These are phyloP conservation scores for Coemansia sp. DNA, from an alignment of 192 early-diverging fungal genomes.

Conservation along the genomic window DNA sequence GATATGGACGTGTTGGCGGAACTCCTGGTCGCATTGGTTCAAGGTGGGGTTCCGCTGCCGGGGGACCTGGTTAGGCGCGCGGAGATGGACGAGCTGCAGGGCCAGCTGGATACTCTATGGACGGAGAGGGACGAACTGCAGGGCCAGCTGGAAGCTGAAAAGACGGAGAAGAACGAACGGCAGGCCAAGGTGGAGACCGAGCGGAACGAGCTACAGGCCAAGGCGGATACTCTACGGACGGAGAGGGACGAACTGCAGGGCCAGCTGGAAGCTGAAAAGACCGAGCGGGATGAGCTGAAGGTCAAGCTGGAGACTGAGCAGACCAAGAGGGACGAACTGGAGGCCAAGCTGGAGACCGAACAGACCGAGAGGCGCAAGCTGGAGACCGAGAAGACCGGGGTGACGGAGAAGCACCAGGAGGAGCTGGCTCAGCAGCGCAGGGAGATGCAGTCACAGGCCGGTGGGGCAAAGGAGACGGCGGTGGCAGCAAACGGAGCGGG, in stretches of 20 bases:
- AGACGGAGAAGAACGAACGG: not conserved
- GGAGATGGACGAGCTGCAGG: not conserved
- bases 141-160: constrained; percentile 1
- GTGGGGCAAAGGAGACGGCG: not conserved
- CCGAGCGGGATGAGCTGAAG: not conserved
- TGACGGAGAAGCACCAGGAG: too few relatives aligned
- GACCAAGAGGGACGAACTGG: not conserved
- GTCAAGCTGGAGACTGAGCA: constrained; percentile 2
- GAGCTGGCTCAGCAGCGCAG: too few relatives aligned
- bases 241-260: not conserved
- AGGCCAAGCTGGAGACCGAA: not conserved
- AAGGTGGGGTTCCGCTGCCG: not conserved
- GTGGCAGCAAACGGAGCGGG: not conserved
- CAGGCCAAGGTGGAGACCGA: not conserved
- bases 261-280: not conserved
- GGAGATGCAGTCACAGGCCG: too few relatives aligned
- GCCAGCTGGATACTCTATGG: not conserved
- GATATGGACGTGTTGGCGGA: constrained; percentile 6
- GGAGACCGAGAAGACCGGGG: not conserved
- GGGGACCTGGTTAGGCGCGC: not conserved
- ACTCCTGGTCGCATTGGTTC: not conserved
- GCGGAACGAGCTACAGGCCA: not conserved
- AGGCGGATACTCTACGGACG: not conserved
- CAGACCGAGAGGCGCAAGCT: not conserved
- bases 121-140: not conserved